phyloP scores from a whole-genome alignment of 2,329 filamentous ascomycete genomes.

The Scleromitrula shiraiana region DNA sequence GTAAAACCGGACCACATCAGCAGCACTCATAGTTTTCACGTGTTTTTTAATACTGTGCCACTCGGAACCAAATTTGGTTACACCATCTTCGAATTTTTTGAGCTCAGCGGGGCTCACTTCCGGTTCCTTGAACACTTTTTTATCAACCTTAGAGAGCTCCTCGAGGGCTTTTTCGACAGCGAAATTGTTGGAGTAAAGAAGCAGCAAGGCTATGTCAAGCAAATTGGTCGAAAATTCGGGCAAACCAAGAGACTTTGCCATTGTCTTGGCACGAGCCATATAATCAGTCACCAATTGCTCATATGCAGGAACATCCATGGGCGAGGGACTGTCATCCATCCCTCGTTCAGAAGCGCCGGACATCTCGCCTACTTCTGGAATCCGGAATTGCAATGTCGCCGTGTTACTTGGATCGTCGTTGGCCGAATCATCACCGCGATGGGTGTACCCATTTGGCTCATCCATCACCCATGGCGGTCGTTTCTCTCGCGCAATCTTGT shows the following conservation, averaged over 20 bases:
- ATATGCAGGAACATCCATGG: slow-evolving; percentile 26
- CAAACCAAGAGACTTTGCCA: slow-evolving; percentile 54
- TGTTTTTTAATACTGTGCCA: slow-evolving; percentile 75
- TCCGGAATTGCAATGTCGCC: slow-evolving; percentile 69
- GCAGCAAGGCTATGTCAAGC: slow-evolving; percentile 70
- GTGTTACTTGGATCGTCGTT: slow-evolving; percentile 69
- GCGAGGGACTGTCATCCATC: slow-evolving; percentile 28
- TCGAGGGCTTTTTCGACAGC: slow-evolving; percentile 63
- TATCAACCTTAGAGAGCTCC: slow-evolving; percentile 59
- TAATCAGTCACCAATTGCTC: slow-evolving; percentile 63
- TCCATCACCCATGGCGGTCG: slow-evolving; percentile 92
- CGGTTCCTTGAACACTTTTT: slow-evolving; percentile 74
- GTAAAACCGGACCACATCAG: slow-evolving; percentile 83
- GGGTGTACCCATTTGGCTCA: slow-evolving; percentile 77
- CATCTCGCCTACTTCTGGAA: slow-evolving; percentile 47
- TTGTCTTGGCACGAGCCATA: slow-evolving; percentile 53
- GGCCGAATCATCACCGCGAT: slow-evolving; percentile 68
- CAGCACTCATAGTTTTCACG: slow-evolving; percentile 72
- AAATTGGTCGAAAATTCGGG: slow-evolving; percentile 76
- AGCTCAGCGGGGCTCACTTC: slow-evolving; percentile 68
- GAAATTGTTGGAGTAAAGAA: slow-evolving; percentile 65
- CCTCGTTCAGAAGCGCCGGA: slow-evolving; percentile 32
- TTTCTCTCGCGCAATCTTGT: slow-evolving; percentile 69
- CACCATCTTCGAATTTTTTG: slow-evolving; percentile 87
- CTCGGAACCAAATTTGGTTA: slow-evolving; percentile 86